Percentiles rank a stretch among this genome's conserved stretches.
Evolutionary conservation across 257 asterid genomes (phyloP).

Genomic region (Solanum virginianum): DNA sequence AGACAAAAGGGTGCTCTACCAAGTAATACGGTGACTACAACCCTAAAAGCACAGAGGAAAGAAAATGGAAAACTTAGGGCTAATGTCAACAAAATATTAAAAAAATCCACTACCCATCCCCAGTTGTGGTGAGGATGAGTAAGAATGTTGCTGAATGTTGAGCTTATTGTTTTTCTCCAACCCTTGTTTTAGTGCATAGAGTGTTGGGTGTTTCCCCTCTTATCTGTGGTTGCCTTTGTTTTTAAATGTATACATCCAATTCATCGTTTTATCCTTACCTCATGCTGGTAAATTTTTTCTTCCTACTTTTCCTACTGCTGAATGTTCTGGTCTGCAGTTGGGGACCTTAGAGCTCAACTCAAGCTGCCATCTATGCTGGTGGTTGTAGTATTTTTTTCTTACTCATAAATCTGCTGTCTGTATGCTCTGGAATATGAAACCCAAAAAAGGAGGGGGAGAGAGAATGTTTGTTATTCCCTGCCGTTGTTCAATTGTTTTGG

Average conservation of each 20-base stretch:
- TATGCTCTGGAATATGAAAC: not conserved
- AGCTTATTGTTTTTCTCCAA: not conserved
- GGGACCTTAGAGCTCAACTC: slow-evolving; percentile 83
- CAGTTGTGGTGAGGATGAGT: not conserved
- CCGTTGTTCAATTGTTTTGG: not conserved
- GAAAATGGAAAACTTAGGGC: not conserved
- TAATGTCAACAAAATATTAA: not conserved
- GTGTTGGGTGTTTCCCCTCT: not conserved
- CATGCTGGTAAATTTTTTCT: not conserved
- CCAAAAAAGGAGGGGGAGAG: not conserved
- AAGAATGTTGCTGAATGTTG: not conserved
- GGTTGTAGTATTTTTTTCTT: not conserved
- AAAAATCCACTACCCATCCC: not conserved
- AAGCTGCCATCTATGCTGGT: slow-evolving; percentile 97
- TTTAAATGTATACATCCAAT: not conserved
- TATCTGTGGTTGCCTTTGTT: not conserved
- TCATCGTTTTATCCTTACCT: not conserved
- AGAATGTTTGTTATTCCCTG: not conserved
- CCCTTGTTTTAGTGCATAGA: not conserved
- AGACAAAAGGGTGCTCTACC: not conserved
- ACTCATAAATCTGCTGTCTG: not conserved
- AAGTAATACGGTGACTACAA: not conserved
- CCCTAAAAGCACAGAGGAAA: not conserved
- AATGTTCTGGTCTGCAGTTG: slow-evolving; percentile 58
- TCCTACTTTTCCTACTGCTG: slow-evolving; percentile 1